Evolutionary conservation across 345 rosid species (phyloP).

Genomic region (Acer saccharum): DNA sequence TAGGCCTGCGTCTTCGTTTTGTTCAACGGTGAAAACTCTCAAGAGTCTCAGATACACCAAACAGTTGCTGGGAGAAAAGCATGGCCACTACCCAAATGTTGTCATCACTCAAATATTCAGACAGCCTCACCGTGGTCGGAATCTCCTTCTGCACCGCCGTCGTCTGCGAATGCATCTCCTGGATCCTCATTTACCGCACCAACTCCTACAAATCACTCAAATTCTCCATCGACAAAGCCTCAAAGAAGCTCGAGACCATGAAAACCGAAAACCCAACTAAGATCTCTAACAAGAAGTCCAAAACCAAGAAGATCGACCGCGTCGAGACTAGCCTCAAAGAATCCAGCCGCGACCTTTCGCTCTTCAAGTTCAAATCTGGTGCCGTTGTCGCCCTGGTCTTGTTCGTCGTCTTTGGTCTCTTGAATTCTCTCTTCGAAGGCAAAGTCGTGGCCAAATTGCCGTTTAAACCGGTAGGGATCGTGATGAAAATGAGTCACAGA

Average conservation of each 20-base stretch:
- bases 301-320: constrained; percentile 95
- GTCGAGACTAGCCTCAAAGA: constrained; percentile 92
- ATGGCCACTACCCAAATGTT: constrained; percentile 43
- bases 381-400: constrained; percentile 94
- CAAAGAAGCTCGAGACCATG: constrained; percentile 95
- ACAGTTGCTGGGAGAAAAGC: not conserved
- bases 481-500: constrained; percentile 93
- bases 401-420: constrained; percentile 83
- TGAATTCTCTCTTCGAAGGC: constrained; percentile 92
- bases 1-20: too few species aligned
- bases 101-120: constrained; percentile 73
- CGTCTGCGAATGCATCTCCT: constrained; percentile 92
- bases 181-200: constrained; percentile 97
- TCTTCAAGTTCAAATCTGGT: constrained; percentile 99
- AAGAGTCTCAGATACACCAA: too few species aligned
- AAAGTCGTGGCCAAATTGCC: constrained; percentile 95
- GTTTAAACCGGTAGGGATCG: constrained; percentile 70
- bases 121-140: constrained; percentile 81
- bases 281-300: constrained; percentile 66
- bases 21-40: too few species aligned
- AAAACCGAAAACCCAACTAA: constrained; percentile 60
- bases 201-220: constrained; percentile 87
- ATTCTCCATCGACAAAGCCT: constrained; percentile 91
- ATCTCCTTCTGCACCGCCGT: constrained; percentile 94
- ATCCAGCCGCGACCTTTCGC: constrained; percentile 89